These are phyloP conservation scores for Lichtheimia ramosa DNA, from an alignment of 371 early-diverging fungal species.

Conservation along the genomic window DNA sequence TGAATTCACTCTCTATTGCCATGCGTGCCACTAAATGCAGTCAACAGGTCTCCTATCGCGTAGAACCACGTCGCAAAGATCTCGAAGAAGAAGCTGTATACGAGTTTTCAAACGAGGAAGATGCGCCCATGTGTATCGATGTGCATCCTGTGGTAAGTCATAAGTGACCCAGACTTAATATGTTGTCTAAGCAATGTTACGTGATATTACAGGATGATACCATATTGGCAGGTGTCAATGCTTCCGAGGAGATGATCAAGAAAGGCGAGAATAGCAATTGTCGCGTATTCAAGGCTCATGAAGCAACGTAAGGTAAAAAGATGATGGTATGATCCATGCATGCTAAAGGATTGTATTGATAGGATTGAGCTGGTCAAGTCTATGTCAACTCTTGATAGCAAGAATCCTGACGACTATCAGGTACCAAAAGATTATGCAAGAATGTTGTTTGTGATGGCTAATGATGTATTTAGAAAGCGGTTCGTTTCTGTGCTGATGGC, in stretches of 20 bases:
- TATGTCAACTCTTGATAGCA: slow-evolving; percentile 44
- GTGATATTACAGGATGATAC: slow-evolving; percentile 9
- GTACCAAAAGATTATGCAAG: slow-evolving; percentile 18
- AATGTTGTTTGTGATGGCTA: background rate
- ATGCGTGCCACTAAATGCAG: background rate
- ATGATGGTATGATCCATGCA: background rate
- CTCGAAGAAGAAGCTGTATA: slow-evolving; percentile 50
- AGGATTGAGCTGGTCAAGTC: slow-evolving; percentile 17
- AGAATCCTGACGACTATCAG: slow-evolving; percentile 50
- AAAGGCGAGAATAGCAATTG: slow-evolving; percentile 62
- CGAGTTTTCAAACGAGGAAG: slow-evolving; percentile 59
- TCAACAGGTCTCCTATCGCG: slow-evolving; percentile 52
- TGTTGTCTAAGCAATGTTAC: background rate
- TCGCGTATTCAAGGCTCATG: slow-evolving; percentile 54
- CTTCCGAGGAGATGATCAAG: slow-evolving; percentile 42
- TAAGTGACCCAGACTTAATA: background rate
- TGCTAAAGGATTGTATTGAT: slow-evolving; percentile 13
- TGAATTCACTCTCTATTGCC: background rate
- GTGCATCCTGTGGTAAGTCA: slow-evolving; percentile 59
- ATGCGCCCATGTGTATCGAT: slow-evolving; percentile 73
- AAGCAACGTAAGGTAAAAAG: slow-evolving; percentile 25
- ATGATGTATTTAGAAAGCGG: slow-evolving; percentile 34
- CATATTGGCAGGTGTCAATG: slow-evolving; percentile 65
- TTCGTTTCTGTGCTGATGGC: slow-evolving; percentile 57
- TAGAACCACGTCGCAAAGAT: slow-evolving; percentile 51